phyloP scores from a whole-genome alignment of 139 green algal species.

The Raphidocelis subcapitata region DNA sequence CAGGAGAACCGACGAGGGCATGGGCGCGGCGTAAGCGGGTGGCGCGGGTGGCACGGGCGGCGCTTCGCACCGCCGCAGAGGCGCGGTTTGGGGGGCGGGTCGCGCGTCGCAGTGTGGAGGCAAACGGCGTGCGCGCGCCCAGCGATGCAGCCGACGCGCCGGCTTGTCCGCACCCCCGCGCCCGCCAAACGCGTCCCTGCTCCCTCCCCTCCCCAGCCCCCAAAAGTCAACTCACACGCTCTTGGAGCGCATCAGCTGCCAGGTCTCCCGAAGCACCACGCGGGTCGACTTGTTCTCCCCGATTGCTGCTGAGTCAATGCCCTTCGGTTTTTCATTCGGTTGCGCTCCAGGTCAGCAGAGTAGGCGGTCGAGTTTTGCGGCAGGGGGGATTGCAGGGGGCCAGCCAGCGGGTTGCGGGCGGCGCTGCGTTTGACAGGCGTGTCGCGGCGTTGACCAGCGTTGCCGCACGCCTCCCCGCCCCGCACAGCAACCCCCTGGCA shows the following conservation, averaged over 20 bases:
- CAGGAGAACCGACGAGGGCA: too few species aligned
- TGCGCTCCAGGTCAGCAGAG: neutral
- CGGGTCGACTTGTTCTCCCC: slow-evolving; percentile 36
- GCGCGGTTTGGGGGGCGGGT: neutral
- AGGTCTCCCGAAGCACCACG: slow-evolving; percentile 51
- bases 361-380: neutral
- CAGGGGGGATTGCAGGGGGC: neutral
- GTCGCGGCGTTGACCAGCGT: neutral
- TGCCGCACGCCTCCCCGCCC: neutral
- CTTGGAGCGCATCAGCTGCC: slow-evolving; percentile 49
- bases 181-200: too few species aligned
- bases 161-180: too few species aligned
- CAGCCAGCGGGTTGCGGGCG: neutral
- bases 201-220: too few species aligned
- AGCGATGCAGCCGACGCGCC: too few species aligned
- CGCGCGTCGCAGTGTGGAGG: neutral
- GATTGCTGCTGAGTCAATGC: slow-evolving; percentile 30
- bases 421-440: neutral
- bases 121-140: neutral
- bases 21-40: too few species aligned
- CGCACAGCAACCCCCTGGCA: neutral
- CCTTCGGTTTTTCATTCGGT: slow-evolving; percentile 2
- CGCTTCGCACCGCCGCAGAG: neutral
- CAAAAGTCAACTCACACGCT: slow-evolving; percentile 41
- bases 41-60: neutral